phyloP scores from a whole-genome alignment of 768 basidiomycete species.

The Coprinopsis marcescibilis region DNA sequence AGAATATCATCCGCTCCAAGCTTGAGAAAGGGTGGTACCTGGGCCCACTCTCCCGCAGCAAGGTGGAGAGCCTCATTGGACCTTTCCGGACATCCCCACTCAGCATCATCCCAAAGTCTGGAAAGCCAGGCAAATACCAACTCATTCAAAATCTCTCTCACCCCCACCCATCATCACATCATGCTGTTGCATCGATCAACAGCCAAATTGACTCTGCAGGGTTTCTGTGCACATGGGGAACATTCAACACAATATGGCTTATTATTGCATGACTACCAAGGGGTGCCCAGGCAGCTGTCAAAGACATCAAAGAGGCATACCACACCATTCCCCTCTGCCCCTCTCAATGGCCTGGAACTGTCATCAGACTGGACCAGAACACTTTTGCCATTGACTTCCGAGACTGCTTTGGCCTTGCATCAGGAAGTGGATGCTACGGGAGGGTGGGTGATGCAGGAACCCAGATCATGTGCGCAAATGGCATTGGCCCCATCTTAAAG shows the following conservation, averaged over 20 bases:
- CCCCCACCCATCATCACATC: conserved; percentile 15
- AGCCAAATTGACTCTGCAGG: conserved; percentile 22
- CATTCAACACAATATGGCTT: conserved; percentile 27
- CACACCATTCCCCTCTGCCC: conserved; percentile 25
- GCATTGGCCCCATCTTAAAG: conserved; percentile 24
- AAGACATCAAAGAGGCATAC: conserved; percentile 38
- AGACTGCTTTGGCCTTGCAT: conserved; percentile 21
- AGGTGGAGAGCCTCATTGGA: conserved; percentile 25
- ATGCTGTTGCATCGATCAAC: conserved; percentile 24
- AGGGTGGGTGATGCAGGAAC: conserved; percentile 18
- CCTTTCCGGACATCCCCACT: conserved; percentile 35
- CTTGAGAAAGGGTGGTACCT: conserved; percentile 22
- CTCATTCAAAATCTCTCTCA: conserved; percentile 35
- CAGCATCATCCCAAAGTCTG: conserved; percentile 29
- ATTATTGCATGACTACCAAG: conserved; percentile 28
- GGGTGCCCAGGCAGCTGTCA: conserved; percentile 28
- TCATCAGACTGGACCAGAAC: conserved; percentile 20
- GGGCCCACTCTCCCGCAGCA: conserved; percentile 22
- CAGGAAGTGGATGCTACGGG: conserved; percentile 23
- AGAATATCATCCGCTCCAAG: conserved; percentile 17
- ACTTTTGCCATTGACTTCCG: conserved; percentile 23
- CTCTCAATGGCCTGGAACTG: conserved; percentile 32
- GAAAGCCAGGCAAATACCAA: conserved; percentile 25
- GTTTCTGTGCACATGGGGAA: conserved; percentile 41
- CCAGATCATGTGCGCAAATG: conserved; percentile 18